Percentiles rank a stretch among this genome's conserved stretches.
These are phyloP conservation scores for Chiua virens DNA, from an alignment of 768 basidiomycete species.

Conservation along the genomic window DNA sequence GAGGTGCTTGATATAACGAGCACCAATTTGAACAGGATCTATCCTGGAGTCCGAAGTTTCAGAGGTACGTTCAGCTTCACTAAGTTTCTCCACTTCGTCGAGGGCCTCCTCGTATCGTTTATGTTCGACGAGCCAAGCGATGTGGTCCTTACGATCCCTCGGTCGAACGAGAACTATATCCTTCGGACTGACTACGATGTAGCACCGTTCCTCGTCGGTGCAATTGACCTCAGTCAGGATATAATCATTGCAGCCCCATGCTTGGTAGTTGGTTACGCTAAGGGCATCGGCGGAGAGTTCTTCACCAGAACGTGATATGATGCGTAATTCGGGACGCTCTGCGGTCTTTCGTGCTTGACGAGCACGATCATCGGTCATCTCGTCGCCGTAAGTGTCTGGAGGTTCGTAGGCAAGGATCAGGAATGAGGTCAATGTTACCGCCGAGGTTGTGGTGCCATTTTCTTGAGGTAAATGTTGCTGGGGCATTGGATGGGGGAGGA, in stretches of 20 bases:
- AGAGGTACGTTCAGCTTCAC: constrained; percentile 23
- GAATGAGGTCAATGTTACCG: constrained; percentile 60
- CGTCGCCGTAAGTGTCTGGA: constrained; percentile 66
- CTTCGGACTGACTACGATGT: constrained; percentile 83
- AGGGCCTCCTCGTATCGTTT: constrained; percentile 89
- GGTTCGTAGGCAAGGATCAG: constrained; percentile 87
- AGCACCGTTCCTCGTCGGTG: constrained; percentile 47
- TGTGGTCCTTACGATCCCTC: constrained; percentile 86
- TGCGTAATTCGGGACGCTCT: constrained; percentile 90
- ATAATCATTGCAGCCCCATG: constrained; percentile 94
- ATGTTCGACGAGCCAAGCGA: constrained; percentile 88
- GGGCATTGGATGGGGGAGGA: constrained; percentile 71
- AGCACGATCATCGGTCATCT: constrained; percentile 67
- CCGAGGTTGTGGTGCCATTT: constrained; percentile 18
- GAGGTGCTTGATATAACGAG: constrained; percentile 85
- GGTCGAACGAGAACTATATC: constrained; percentile 87
- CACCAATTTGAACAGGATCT: constrained; percentile 70
- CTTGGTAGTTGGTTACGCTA: constrained; percentile 71
- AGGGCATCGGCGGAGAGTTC: constrained; percentile 86
- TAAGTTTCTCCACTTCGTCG: constrained; percentile 70
- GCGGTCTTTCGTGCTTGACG: constrained; percentile 82
- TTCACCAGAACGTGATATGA: constrained; percentile 86
- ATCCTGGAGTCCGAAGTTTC: constrained; percentile 42
- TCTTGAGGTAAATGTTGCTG: constrained; percentile 15
- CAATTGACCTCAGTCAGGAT: constrained; percentile 53